These are phyloP conservation scores for Thymus quinquecostatus DNA, from an alignment of 257 asterid genomes.

Conservation along the genomic window DNA sequence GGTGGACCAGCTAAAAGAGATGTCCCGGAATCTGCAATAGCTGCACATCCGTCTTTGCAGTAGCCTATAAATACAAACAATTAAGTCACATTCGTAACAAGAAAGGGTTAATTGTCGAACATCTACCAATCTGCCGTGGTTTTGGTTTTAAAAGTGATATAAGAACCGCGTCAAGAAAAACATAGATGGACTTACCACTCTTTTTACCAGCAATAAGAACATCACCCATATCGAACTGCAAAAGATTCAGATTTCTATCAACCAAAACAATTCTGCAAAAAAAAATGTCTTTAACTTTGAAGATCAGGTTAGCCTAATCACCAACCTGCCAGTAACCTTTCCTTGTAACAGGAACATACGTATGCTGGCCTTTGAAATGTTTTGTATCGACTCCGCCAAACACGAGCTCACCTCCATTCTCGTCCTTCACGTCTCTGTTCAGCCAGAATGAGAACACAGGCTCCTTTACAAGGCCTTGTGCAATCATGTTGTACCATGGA, in stretches of 20 bases:
- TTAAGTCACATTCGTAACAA: too few relatives aligned
- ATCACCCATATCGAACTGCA: conserved; percentile 93
- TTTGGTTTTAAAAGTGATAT: too few relatives aligned
- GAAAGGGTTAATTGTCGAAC: too few relatives aligned
- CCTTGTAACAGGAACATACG: conserved; percentile 78
- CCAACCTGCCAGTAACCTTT: conserved; percentile 98
- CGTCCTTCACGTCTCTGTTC: conserved; percentile 62
- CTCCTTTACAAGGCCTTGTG: conserved; percentile 84
- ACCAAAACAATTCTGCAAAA: not conserved
- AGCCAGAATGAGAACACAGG: conserved; percentile 97
- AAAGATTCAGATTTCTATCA: conserved; percentile 14
- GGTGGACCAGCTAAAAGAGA: conserved; percentile 95
- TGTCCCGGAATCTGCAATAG: conserved; percentile 98
- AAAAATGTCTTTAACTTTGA: not conserved
- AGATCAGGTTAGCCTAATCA: not conserved
- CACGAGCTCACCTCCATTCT: conserved; percentile 86
- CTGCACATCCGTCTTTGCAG: conserved; percentile 80
- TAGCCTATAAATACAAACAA: conserved; percentile 48
- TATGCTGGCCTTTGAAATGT: conserved; percentile 84
- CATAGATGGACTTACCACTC: conserved; percentile 55
- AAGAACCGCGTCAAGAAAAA: too few relatives aligned
- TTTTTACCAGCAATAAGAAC: conserved; percentile 73
- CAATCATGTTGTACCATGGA: conserved; percentile 86
- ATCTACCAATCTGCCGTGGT: too few relatives aligned
- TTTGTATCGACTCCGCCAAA: conserved; percentile 90